Evolutionary conservation across 177 flowering plant genomes (phyloP).

Genomic region (Vitis hybrid): DNA sequence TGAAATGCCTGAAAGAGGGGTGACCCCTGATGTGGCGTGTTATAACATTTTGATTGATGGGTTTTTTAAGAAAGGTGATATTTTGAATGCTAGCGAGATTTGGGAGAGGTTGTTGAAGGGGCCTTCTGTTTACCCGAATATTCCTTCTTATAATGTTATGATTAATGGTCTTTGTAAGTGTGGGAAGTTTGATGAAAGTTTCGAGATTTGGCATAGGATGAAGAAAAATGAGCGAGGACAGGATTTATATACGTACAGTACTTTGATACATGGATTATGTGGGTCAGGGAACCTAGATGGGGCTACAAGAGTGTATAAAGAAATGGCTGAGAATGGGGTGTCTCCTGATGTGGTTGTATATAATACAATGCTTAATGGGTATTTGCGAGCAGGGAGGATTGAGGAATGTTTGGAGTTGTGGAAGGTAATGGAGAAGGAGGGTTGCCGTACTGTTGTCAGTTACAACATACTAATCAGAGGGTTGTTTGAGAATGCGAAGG

Average conservation of each 20-base stretch:
- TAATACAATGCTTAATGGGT: conserved; percentile 77
- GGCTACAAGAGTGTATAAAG: conserved; percentile 37
- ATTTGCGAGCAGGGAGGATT: conserved; percentile 43
- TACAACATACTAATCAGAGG: conserved; percentile 67
- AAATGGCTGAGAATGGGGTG: conserved; percentile 35
- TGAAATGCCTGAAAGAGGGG: conserved; percentile 72
- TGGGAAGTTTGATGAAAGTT: conserved; percentile 50
- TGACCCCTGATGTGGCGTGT: conserved; percentile 69
- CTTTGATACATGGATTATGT: conserved; percentile 54
- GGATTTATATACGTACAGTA: conserved; percentile 36
- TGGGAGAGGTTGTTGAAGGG: conserved; percentile 55
- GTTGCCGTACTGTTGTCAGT: conserved; percentile 47
- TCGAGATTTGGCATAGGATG: too few species aligned
- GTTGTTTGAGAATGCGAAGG: conserved; percentile 55
- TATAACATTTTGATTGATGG: conserved; percentile 85
- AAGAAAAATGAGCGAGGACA: too few species aligned
- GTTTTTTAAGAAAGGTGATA: conserved; percentile 52
- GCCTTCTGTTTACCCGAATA: conserved; percentile 50
- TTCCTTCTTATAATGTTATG: conserved; percentile 69
- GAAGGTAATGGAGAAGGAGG: conserved; percentile 56
- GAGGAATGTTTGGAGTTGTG: conserved; percentile 51
- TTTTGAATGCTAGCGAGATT: conserved; percentile 43
- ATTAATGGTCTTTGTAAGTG: conserved; percentile 80
- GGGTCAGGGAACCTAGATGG: conserved; percentile 45
- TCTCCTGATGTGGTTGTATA: conserved; percentile 52